phyloP scores from a whole-genome alignment of 257 asterid genomes.

The Oldenlandia corymbosa region DNA sequence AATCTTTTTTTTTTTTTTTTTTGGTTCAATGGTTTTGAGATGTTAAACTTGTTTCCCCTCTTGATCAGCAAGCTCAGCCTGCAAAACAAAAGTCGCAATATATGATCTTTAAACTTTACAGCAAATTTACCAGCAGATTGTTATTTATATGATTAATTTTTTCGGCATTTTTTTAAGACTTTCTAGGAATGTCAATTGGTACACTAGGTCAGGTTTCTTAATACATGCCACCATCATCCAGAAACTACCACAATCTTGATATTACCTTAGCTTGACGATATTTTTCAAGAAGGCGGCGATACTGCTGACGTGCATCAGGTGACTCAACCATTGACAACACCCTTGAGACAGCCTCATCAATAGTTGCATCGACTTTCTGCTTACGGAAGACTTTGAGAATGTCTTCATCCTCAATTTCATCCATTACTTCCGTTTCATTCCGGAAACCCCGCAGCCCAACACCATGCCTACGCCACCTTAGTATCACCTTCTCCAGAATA shows the following conservation, averaged over 20 bases:
- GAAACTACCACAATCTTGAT: too few species aligned
- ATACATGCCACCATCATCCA: too few species aligned
- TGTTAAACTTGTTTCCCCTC: slow-evolving; percentile 26
- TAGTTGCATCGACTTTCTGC: slow-evolving; percentile 71
- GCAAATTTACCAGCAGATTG: too few species aligned
- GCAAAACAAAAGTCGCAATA: slow-evolving; percentile 16
- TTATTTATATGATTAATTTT: too few species aligned
- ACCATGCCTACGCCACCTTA: slow-evolving; percentile 88
- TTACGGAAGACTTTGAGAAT: slow-evolving; percentile 78
- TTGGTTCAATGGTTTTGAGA: slow-evolving; percentile 17
- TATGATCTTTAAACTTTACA: too few species aligned
- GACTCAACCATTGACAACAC: slow-evolving; percentile 90
- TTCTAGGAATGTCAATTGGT: too few species aligned
- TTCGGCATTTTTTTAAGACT: too few species aligned
- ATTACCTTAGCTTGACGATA: slow-evolving; percentile 87
- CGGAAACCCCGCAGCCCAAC: slow-evolving; percentile 82
- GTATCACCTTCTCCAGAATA: slow-evolving; percentile 74
- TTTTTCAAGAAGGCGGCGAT: slow-evolving; percentile 69
- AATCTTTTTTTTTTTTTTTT: too few species aligned
- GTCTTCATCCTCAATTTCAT: slow-evolving; percentile 66
- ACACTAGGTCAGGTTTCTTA: too few species aligned
- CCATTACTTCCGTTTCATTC: slow-evolving; percentile 41
- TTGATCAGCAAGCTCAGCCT: slow-evolving; percentile 63
- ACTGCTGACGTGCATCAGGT: slow-evolving; percentile 78
- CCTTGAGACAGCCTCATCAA: slow-evolving; percentile 83